Evolutionary conservation across 2,329 filamentous ascomycete species (phyloP).

Genomic region (Fragosphaeria purpurea): DNA sequence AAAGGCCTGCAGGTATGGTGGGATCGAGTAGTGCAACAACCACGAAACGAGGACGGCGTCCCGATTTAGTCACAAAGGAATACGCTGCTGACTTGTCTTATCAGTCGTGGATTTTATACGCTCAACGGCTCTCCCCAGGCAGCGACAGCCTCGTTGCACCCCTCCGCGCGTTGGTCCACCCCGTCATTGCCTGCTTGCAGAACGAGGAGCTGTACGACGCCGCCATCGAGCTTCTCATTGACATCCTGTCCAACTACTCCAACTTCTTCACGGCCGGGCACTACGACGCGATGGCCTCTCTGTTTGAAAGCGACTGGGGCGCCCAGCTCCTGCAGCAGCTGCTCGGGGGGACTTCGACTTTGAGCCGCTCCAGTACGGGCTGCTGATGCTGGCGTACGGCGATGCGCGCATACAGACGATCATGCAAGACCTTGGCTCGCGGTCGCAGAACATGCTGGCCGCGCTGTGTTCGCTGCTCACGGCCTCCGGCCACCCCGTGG

Average conservation of each 20-base stretch:
- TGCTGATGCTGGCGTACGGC: slow-evolving; percentile 58
- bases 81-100: slow-evolving; percentile 5
- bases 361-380: slow-evolving; percentile 54
- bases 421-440: slow-evolving; percentile 40
- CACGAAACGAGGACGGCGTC: too few species aligned
- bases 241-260: slow-evolving; percentile 55
- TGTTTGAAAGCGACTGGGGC: slow-evolving; percentile 53
- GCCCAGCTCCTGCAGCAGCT: slow-evolving; percentile 44
- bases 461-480: slow-evolving; percentile 56
- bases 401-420: slow-evolving; percentile 54
- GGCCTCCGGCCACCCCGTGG: slow-evolving; percentile 55
- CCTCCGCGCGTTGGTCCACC: slow-evolving; percentile 49
- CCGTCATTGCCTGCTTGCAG: slow-evolving; percentile 50
- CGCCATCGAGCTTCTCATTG: slow-evolving; percentile 54
- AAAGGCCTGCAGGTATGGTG: slow-evolving; percentile 47
- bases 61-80: slow-evolving; percentile 6
- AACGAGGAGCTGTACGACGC: slow-evolving; percentile 48
- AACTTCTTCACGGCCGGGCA: slow-evolving; percentile 51
- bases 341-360: slow-evolving; percentile 50
- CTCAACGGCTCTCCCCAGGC: slow-evolving; percentile 51
- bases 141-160: slow-evolving; percentile 47
- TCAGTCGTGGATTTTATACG: slow-evolving; percentile 65
- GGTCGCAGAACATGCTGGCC: slow-evolving; percentile 42
- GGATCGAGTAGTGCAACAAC: too few species aligned
- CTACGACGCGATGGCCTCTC: slow-evolving; percentile 43